Base-by-base conservation (phyloP, 768 basidiomycete genomes). In the Chalciporus pseudorubinellus region DNA sequence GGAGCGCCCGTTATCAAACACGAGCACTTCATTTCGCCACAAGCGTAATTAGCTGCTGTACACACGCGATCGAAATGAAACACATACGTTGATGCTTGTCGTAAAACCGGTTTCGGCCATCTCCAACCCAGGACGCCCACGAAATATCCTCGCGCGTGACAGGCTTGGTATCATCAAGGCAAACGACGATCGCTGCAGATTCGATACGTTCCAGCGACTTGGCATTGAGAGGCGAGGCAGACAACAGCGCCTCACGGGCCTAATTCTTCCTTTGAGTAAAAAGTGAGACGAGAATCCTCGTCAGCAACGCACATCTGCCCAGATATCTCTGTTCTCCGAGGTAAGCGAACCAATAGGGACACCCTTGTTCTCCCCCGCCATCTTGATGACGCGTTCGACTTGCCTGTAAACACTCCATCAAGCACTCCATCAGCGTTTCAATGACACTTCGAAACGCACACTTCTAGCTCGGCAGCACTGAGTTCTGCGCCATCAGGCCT, bases 1-100 rank as follows among this genome's bases (percentile, higher is more conserved):
- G 20, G 92, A 93, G 33, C 92, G 90, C 41, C 93, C 97, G 59
- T 94, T 93, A 52, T 93, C 92, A 64, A 91, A 95, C 8, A 99
- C 91, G 61, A 99, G 83, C 48, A 98, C 92, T 94, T 34, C 39
- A 47, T 10, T 94, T 34, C 39, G 43, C 8, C 16, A 18, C 24
- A 34, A 51, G 9, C 44, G 53, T 44, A 47, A 47, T 21, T 48
- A 47, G n/a, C 26, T 52, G n/a, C 2, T 51, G 39, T 24, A 11
- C 40, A 24, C 12, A 26, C 31, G 20, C 36, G 20, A 50, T 45
- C 13, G 18, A 26, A 24, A 47, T 3, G 22, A 16, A 39, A 20
- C 41, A 76, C 87, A 29, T 66, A 93, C 92, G 62, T 64, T 98
- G 91, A 65, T 98, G 95, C 71, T 99, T 99, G 76, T 98, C 97